Percentiles rank a stretch among this genome's conserved stretches.
phyloP scores from a whole-genome alignment of 352 stramenopile genomes.

The Phytopythium delawarense region DNA sequence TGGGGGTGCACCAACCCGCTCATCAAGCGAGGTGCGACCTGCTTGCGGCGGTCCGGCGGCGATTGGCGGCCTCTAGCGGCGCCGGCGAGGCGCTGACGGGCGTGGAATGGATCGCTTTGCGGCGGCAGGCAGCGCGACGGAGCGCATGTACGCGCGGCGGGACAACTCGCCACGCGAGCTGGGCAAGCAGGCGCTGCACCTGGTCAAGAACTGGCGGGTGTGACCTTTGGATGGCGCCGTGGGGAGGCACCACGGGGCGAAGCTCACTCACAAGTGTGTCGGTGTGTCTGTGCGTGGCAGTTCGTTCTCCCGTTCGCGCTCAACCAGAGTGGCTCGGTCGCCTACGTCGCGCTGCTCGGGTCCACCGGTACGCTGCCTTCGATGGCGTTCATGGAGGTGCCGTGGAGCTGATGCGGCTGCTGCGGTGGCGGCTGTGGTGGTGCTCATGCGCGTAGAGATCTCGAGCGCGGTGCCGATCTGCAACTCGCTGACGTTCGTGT shows the following conservation, averaged over 20 bases:
- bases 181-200: slow-evolving; percentile 34
- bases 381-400: too few relatives aligned
- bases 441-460: slow-evolving; percentile 40
- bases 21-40: slow-evolving; percentile 62
- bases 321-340: slow-evolving; percentile 82
- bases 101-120: background rate
- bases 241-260: too few relatives aligned
- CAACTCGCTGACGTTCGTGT: slow-evolving; percentile 87
- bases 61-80: background rate
- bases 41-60: background rate
- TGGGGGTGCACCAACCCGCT: slow-evolving; percentile 87
- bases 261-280: background rate
- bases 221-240: background rate
- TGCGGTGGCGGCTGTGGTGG: background rate
- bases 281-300: slow-evolving; percentile 17
- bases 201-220: slow-evolving; percentile 76
- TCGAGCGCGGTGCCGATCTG: slow-evolving; percentile 85
- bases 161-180: slow-evolving; percentile 59
- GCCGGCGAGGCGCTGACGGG: too few relatives aligned
- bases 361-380: slow-evolving; percentile 37
- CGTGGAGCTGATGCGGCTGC: background rate
- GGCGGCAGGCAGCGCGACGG: slow-evolving; percentile 41
- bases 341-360: slow-evolving; percentile 76
- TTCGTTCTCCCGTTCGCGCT: slow-evolving; percentile 79
- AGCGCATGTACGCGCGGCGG: slow-evolving; percentile 50